phyloP scores from a whole-genome alignment of 2,329 filamentous ascomycete genomes.

The Penicillium sp. region DNA sequence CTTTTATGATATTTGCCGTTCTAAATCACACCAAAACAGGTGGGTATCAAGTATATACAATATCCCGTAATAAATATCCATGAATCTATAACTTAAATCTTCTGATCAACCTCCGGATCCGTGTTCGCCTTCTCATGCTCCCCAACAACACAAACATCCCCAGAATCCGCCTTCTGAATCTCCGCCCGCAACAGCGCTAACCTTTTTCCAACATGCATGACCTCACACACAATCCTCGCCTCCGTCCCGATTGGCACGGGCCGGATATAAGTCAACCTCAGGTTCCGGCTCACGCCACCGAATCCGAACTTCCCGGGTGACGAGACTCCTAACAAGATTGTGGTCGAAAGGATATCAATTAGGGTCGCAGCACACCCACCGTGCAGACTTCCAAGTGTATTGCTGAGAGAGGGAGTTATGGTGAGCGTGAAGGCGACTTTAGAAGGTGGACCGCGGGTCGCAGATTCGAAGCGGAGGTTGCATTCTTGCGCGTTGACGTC shows the following conservation, averaged over 20 bases:
- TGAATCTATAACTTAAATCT: conserved; percentile 21
- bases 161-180: conserved; percentile 56
- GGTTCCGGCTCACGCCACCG: conserved; percentile 64
- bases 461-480: conserved; percentile 41
- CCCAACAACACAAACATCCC: conserved; percentile 56
- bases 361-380: conserved; percentile 72
- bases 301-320: conserved; percentile 61
- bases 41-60: background rate
- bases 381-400: conserved; percentile 86
- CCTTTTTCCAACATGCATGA: conserved; percentile 58
- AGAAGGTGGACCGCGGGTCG: conserved; percentile 34
- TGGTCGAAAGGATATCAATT: conserved; percentile 65
- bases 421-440: conserved; percentile 36
- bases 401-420: conserved; percentile 88
- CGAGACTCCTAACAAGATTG: conserved; percentile 57
- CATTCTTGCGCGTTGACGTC: conserved; percentile 28
- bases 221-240: conserved; percentile 57
- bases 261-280: conserved; percentile 67
- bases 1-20: background rate
- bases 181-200: conserved; percentile 55
- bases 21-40: background rate
- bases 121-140: conserved; percentile 67
- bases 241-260: conserved; percentile 56
- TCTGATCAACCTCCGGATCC: conserved; percentile 45
- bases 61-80: background rate